phyloP scores from a whole-genome alignment of 2,329 filamentous ascomycete species.

The Aureobasidium sp. region DNA sequence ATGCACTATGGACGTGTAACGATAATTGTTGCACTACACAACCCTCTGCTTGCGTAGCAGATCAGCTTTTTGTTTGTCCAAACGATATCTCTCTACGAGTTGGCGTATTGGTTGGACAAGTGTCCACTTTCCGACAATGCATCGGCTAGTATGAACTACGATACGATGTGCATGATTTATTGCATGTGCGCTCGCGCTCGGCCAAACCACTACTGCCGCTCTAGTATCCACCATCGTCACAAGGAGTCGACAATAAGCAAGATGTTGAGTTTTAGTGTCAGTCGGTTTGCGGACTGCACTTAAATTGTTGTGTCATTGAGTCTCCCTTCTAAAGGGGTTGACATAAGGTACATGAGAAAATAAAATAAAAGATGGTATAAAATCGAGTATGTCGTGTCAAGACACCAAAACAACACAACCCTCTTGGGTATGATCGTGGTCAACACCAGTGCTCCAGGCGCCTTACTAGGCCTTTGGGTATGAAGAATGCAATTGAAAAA shows the following conservation, averaged over 20 bases:
- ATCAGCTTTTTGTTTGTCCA: background rate
- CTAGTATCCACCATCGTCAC: conserved; percentile 5
- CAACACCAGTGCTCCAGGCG: conserved; percentile 6
- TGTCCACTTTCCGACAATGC: background rate
- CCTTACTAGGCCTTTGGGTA: conserved; percentile 11
- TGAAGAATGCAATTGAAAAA: conserved; percentile 6
- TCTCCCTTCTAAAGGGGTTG: background rate
- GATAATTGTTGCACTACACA: background rate
- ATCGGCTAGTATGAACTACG: background rate
- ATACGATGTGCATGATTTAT: conserved; percentile 1
- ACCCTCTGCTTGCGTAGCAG: background rate
- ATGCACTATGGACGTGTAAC: background rate
- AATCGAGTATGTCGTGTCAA: background rate
- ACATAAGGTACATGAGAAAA: conserved; percentile 1
- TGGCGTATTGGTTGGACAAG: background rate
- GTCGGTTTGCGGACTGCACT: background rate
- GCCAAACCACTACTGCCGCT: conserved; percentile 1
- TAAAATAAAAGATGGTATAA: background rate
- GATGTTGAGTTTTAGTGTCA: background rate
- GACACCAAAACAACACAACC: background rate
- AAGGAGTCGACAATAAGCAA: background rate
- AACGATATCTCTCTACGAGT: background rate
- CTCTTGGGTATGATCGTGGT: background rate
- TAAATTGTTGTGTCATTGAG: background rate
- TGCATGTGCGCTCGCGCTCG: conserved; percentile 7